Percentiles rank a stretch among this genome's conserved stretches.
Evolutionary conservation across 257 asterid genomes (phyloP).

Genomic region (Agastache rugosa): DNA sequence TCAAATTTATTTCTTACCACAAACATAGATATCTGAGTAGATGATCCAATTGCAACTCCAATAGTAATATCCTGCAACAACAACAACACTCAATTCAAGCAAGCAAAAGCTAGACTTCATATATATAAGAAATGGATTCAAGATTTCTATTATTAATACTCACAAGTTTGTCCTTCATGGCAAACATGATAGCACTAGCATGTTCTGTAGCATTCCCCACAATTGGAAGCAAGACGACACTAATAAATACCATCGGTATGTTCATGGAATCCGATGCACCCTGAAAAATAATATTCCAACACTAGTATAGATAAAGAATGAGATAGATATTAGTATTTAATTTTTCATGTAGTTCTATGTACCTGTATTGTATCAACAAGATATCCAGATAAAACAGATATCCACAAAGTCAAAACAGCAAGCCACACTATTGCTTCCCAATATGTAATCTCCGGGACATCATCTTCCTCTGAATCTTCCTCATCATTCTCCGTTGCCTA

Average conservation of each 20-base stretch:
- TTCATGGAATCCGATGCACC: constrained; percentile 90
- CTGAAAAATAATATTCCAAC: constrained; percentile 44
- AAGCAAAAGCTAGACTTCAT: not conserved
- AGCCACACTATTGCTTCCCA: constrained; percentile 95
- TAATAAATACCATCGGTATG: constrained; percentile 84
- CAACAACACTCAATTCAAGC: not conserved
- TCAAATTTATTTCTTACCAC: constrained; percentile 50
- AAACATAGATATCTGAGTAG: constrained; percentile 98
- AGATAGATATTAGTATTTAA: not conserved
- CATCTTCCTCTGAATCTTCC: constrained; percentile 64
- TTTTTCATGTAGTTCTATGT: not conserved
- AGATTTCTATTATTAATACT: constrained; percentile 8
- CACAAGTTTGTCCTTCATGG: constrained; percentile 95
- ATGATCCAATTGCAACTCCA: constrained; percentile 98
- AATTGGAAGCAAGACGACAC: constrained; percentile 88
- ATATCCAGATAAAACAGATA: constrained; percentile 90
- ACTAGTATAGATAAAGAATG: not conserved
- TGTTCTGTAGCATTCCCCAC: constrained; percentile 99
- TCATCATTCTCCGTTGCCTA: constrained; percentile 59
- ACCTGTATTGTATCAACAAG: constrained; percentile 96
- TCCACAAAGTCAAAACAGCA: constrained; percentile 80
- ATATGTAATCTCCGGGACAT: constrained; percentile 71
- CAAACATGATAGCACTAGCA: constrained; percentile 98
- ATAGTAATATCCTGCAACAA: constrained; percentile 51
- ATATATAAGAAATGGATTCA: not conserved